Conservation (phyloP, 2,329 filamentous ascomycete species). For the Fusarium staphyleae region DNA sequence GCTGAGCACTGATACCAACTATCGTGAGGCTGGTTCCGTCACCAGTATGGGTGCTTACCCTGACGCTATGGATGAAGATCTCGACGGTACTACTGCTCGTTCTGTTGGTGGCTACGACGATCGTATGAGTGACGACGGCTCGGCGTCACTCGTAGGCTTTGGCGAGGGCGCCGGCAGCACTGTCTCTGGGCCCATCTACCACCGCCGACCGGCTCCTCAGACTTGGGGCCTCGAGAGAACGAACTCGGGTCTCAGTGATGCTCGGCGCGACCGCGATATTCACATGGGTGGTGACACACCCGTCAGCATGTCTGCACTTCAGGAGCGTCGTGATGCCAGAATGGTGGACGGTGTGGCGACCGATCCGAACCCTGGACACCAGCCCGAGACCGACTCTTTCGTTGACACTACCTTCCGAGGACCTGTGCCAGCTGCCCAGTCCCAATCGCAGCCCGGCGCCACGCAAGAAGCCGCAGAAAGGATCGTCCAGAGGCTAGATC, state of each 20-base stretch:
- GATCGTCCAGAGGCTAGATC: conserved; percentile 65
- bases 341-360: conserved; percentile 71
- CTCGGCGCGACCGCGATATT: conserved; percentile 47
- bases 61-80: conserved; percentile 62
- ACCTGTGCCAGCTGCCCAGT: conserved; percentile 55
- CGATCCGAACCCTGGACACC: conserved; percentile 60
- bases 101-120: conserved; percentile 65
- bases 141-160: conserved; percentile 86
- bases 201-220: conserved; percentile 56
- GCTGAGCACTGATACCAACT: conserved; percentile 71
- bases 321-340: conserved; percentile 65
- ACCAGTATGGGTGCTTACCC: conserved; percentile 59
- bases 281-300: conserved; percentile 51
- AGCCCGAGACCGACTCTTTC: conserved; percentile 60
- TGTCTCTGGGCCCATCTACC: conserved; percentile 78
- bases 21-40: conserved; percentile 64
- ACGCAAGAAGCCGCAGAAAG: conserved; percentile 67
- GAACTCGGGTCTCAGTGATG: conserved; percentile 60
- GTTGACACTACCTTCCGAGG: conserved; percentile 70
- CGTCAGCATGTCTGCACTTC: conserved; percentile 54
- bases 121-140: conserved; percentile 85
- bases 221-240: conserved; percentile 58
- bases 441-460: conserved; percentile 31
- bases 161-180: conserved; percentile 90
- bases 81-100: conserved; percentile 53